A percentile compares a stretch with the other conserved stretches of the same genome.
These are phyloP conservation scores for Massarina eburnea DNA, from an alignment of 2,329 filamentous ascomycete genomes.

Conservation along the genomic window DNA sequence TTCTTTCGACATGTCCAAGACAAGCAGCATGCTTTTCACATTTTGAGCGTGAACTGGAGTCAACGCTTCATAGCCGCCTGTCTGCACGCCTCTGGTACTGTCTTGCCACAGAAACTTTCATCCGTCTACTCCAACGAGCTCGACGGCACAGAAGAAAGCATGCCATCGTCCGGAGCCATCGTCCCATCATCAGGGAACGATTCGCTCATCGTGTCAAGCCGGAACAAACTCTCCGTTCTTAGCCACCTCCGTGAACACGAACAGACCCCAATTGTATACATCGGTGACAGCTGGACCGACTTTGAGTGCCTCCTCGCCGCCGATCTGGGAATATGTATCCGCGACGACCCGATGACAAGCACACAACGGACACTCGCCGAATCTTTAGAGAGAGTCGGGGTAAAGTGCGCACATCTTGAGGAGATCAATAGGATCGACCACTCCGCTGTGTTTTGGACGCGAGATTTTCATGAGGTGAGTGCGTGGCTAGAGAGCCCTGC, in stretches of 20 bases:
- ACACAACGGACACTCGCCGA: background rate
- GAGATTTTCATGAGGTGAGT: background rate
- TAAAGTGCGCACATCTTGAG: background rate
- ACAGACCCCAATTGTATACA: constrained; percentile 40
- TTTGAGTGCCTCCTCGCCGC: constrained; percentile 49
- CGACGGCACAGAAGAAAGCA: constrained; percentile 14
- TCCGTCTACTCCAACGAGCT: constrained; percentile 26
- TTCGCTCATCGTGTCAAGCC: constrained; percentile 38
- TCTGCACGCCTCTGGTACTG: constrained; percentile 12
- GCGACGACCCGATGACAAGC: constrained; percentile 25
- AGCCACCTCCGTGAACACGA: constrained; percentile 10
- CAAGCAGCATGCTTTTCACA: constrained; percentile 21
- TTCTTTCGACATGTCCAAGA: constrained; percentile 30
- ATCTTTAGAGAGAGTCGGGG: background rate
- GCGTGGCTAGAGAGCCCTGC: background rate
- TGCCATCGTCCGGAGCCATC: constrained; percentile 21
- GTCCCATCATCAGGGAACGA: constrained; percentile 8
- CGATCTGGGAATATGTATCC: constrained; percentile 51
- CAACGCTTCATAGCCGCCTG: constrained; percentile 43
- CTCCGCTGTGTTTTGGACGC: background rate
- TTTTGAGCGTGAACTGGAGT: constrained; percentile 54
- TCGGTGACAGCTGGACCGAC: constrained; percentile 53
- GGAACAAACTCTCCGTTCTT: constrained; percentile 43
- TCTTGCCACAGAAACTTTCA: background rate
- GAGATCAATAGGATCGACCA: background rate